Evolutionary conservation across 208 protist genomes (phyloP).

Genomic region (Angomonas deanei): DNA sequence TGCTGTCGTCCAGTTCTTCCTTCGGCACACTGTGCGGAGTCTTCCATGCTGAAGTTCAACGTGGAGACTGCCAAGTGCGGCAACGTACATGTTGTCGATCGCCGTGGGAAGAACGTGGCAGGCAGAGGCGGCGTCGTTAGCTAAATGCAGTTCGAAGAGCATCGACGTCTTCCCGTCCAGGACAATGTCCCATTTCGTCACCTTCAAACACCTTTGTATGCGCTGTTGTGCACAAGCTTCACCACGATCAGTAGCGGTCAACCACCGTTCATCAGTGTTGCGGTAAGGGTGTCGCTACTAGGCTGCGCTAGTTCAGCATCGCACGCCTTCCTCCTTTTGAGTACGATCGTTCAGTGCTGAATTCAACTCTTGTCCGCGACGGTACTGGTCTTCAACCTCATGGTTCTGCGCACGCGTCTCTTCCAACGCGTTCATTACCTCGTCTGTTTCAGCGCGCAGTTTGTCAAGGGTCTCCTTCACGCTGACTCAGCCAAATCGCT

Average conservation of each 20-base stretch:
- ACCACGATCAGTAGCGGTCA: background rate
- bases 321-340: too few relatives aligned
- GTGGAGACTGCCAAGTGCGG: conserved; percentile 10
- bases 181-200: conserved; percentile 17
- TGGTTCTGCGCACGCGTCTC: background rate
- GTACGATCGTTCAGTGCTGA: too few relatives aligned
- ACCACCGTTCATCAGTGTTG: conserved; percentile 28
- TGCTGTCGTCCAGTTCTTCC: conserved; percentile 14
- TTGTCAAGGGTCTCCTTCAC: conserved; percentile 4
- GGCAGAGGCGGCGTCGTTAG: conserved; percentile 11
- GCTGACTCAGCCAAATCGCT: too few relatives aligned
- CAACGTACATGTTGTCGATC: conserved; percentile 12
- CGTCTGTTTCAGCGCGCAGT: background rate
- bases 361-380: too few relatives aligned
- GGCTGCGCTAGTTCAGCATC: background rate
- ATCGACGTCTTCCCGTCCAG: conserved; percentile 12
- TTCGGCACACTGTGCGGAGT: conserved; percentile 6
- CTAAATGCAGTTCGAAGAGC: conserved; percentile 20
- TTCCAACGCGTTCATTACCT: background rate
- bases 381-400: too few relatives aligned
- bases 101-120: conserved; percentile 15
- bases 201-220: conserved; percentile 24
- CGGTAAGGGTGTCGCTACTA: too few relatives aligned
- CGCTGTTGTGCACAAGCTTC: background rate
- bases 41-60: conserved; percentile 16